Evolutionary conservation across 768 basidiomycete species (phyloP), one percentile per base, ranked within the genome.

Genomic region (Termitomyces sp.): DNA sequence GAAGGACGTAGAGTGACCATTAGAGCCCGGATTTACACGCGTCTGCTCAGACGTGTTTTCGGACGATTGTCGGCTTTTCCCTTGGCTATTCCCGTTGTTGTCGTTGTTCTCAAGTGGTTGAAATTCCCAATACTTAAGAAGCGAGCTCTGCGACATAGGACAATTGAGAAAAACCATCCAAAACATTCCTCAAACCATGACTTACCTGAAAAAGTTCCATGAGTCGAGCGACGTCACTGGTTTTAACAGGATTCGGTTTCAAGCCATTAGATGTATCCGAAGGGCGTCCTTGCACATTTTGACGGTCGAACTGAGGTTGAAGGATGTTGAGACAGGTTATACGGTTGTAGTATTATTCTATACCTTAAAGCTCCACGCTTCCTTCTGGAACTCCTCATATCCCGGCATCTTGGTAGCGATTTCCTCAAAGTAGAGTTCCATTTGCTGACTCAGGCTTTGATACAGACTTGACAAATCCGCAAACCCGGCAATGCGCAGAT

Each of bases 161-260:
- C 15, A 13, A 53, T 2, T 44, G 49, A 11, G 33, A 45, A 31
- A 7, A 27, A 27, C 46, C 20, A 3, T 32, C n/a, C 32, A 11
- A 35, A 44, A 16, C 38, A 15, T 11, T 10, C 12, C 32, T 3
- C 44, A 35, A 43, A n/a, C 16, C 32, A 20, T 29, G 52, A 49
- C 68, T 53, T 56, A 81, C 88, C 72, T 91, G 91, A 63, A 92
- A 91, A 3, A 92, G 70, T 61, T 92, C 91, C 88, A 94, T 90
- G 15, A 93, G 73, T 18, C 89, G 77, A 7, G 91, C 88, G 38
- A 93, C 74, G 61, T 94, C 91, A 60, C 88, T 86, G 3, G 90
- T 89, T 67, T 80, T 83, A 53, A 93, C 78, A 52, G 67, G 67
- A 4, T 71, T 73, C 40, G 76, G 73, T 46, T 76, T 78, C 0